A percentile compares a stretch with the other conserved stretches of the same genome.
Conservation (phyloP, 1,139 yeast species). For the Arxiozyma slooffiae region DNA sequence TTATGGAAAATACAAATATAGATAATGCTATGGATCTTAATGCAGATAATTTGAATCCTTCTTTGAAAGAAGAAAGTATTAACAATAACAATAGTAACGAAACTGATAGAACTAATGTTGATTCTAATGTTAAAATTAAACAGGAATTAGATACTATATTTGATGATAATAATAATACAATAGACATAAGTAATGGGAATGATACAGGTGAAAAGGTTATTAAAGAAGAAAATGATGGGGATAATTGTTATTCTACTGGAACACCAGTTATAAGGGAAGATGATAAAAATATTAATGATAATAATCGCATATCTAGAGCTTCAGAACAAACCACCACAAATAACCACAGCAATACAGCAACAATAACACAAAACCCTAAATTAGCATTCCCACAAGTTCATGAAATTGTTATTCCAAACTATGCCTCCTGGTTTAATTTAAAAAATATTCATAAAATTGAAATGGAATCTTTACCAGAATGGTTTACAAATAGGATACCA, state of each 20-base stretch:
- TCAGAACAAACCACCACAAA: not conserved
- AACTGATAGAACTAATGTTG: not conserved
- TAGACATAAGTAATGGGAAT: not conserved
- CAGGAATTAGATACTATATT: not conserved
- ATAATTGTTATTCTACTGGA: too few relatives aligned
- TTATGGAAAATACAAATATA: not conserved
- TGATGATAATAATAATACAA: not conserved
- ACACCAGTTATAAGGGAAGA: constrained; percentile 3
- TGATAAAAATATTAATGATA: not conserved
- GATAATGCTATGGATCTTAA: not conserved
- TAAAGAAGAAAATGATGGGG: too few relatives aligned
- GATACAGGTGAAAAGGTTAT: too few relatives aligned
- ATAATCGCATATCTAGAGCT: not conserved
- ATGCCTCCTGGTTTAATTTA: constrained; percentile 83
- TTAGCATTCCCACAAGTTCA: constrained; percentile 55
- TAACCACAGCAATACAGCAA: not conserved
- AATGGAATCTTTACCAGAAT: constrained; percentile 78
- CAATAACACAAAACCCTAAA: constrained; percentile 3
- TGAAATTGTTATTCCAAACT: constrained; percentile 85
- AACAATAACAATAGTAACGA: constrained; percentile 1
- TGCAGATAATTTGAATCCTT: not conserved
- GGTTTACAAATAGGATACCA: constrained; percentile 63
- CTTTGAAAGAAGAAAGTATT: not conserved
- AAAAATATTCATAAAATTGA: constrained; percentile 55
- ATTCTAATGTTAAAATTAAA: not conserved